Base-by-base conservation (phyloP, 2,329 filamentous ascomycete species). In the Pseudocercospora macadamiae region DNA sequence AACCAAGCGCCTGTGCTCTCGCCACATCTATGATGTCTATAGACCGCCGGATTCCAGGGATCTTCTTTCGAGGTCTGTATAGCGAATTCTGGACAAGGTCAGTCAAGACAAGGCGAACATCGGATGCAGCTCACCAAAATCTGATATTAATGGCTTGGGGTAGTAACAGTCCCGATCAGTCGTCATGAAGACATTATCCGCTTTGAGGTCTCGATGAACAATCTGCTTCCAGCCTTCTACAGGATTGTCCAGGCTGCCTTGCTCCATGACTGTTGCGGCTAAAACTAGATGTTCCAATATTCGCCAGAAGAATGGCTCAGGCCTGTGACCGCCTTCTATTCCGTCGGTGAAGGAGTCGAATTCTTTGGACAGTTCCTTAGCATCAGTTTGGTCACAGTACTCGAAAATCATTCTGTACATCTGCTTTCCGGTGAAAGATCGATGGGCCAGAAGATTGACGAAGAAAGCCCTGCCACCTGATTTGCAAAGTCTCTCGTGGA, bases 231-330 rank as follows among this genome's bases (percentile, higher is more conserved):
- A 57, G 14, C 36, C 47, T 5, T 25, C 14, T 10, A 45, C 25
- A 2, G 49, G 32, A 51, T 18, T 26, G 28, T 26, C 30, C n/a
- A 57, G 37, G 23, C 37, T 37, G 2, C 55, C 55, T 18, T 57
- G 48, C 28, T 53, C 49, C 55, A 57, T 57, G 2, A 48, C 49
- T 9, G 21, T 34, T 3, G 28, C 47, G 2, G 48, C 48, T 21
- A 28, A 25, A n/a, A 42, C 32, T 16, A 57, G 25, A 32, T 52
- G 37, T 44, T 57, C 55, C 37, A 57, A 23, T 12, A 57, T 44
- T 12, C 48, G 49, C 55, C 55, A 57, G 9, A 52, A 25, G 4
- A 57, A 32, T 12, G 55, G 25, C 14, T 57, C 55, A 9, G 55
- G 55, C 7, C 39, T 12, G 9, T 30, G 4, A n/a, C 3, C 3